Conservation (phyloP, 2,329 filamentous ascomycete species). For the Colletotrichum eremochloae region DNA sequence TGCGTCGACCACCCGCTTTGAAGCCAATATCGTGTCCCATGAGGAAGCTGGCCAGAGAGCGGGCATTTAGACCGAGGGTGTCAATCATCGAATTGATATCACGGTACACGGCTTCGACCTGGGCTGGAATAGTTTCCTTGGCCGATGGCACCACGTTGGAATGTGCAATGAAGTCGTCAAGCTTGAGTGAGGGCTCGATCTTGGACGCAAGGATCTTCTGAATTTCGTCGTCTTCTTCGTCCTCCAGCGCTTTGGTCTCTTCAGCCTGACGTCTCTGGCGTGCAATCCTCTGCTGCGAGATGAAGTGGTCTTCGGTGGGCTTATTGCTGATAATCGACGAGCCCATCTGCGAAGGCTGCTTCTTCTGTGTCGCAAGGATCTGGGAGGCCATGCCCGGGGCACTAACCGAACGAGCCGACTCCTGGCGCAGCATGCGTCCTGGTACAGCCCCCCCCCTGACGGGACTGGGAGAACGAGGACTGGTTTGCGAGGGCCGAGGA, state of each 20-base stretch:
- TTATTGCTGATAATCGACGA: conserved; percentile 57
- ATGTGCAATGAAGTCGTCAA: conserved; percentile 78
- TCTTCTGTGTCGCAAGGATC: conserved; percentile 58
- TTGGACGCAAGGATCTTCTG: conserved; percentile 73
- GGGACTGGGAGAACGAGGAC: conserved; percentile 80
- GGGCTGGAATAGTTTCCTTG: conserved; percentile 70
- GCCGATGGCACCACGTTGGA: conserved; percentile 66
- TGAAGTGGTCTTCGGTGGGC: conserved; percentile 60
- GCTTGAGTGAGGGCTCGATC: conserved; percentile 69
- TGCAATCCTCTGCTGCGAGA: conserved; percentile 64
- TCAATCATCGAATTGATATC: conserved; percentile 97
- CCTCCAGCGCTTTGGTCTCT: conserved; percentile 69
- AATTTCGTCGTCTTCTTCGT: conserved; percentile 78
- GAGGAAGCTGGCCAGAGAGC: conserved; percentile 75
- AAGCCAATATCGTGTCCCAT: conserved; percentile 73
- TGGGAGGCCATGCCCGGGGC: conserved; percentile 71
- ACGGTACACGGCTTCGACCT: conserved; percentile 77
- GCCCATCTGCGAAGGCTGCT: conserved; percentile 53
- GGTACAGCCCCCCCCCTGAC: conserved; percentile 72
- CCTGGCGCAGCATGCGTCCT: conserved; percentile 61
- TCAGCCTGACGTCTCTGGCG: conserved; percentile 69
- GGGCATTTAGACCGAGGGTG: conserved; percentile 85
- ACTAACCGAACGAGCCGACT: conserved; percentile 69
- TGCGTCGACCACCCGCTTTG: conserved; percentile 67
- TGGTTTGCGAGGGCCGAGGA: conserved; percentile 66